These are phyloP conservation scores for Trichophyton mentagrophytes DNA, from an alignment of 2,329 filamentous ascomycete genomes.

Conservation along the genomic window DNA sequence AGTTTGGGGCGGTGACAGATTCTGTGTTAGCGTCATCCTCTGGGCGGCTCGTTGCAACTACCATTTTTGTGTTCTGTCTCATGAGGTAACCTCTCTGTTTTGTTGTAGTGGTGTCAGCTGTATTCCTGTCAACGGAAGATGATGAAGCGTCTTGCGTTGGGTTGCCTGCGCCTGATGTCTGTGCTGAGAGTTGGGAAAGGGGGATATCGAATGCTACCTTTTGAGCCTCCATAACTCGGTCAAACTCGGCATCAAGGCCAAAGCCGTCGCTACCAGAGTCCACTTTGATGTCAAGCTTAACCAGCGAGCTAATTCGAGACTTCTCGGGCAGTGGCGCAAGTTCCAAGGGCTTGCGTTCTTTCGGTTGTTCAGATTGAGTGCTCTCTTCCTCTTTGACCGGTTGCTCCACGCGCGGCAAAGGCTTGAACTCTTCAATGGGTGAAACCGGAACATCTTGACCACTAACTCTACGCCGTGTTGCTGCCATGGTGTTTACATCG, in stretches of 20 bases:
- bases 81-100: constrained; percentile 95
- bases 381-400: constrained; percentile 13
- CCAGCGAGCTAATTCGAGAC: constrained; percentile 58
- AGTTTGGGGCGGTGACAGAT: constrained; percentile 32
- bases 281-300: constrained; percentile 70
- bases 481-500: constrained; percentile 73
- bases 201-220: constrained; percentile 61
- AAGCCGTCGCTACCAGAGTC: constrained; percentile 60
- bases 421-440: constrained; percentile 10
- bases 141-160: constrained; percentile 8
- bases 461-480: constrained; percentile 73
- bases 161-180: constrained; percentile 14
- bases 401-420: background rate
- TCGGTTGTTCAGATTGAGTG: background rate
- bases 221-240: constrained; percentile 88
- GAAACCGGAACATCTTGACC: constrained; percentile 41
- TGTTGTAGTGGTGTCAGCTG: constrained; percentile 48
- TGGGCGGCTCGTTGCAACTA: constrained; percentile 70
- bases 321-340: constrained; percentile 6
- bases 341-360: background rate
- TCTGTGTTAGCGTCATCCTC: constrained; percentile 38
- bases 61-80: constrained; percentile 95
- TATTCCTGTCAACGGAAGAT: constrained; percentile 21
- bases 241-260: constrained; percentile 83
- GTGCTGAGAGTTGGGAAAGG: constrained; percentile 24